Evolutionary conservation across 805 yeast species (phyloP), one percentile per base, ranked within the genome.

Genomic region (Lipomyces yamanashiensis): DNA sequence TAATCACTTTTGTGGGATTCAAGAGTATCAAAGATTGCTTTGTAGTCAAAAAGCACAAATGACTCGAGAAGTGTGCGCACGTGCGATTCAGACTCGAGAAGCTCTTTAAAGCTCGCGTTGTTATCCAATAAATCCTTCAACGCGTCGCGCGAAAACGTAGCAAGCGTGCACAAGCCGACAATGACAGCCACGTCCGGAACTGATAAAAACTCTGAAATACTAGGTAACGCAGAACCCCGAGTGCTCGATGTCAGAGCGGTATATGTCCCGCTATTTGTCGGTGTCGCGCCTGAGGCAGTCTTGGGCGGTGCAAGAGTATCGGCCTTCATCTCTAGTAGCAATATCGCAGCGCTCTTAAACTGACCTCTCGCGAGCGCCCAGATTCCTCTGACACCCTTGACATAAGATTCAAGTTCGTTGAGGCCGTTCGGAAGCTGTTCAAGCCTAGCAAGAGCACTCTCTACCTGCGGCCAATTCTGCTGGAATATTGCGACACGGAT

Each of bases 401-500:
- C 28, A 39, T 49, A 60, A n/a, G 68, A 59, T 12, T 54, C 59
- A 17, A 58, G 48, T 19, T 36, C 53, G n/a, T 54, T 65, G 28
- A 49, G 33, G n/a, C 59, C 37, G 36, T 54, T 33, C 19, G 68
- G 63, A 23, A 61, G 28, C 39, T 50, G 40, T 5, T 64, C 68
- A 5, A 65, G 34, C 15, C 59, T 37, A 4, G 56, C 48, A 7
- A 66, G 40, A 6, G 67, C 48, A 3, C 60, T 34, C 45, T 66
- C 65, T 43, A 60, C 58, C 23, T 60, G 69, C 5, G 62, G 53
- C 68, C 67, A 66, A 28, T 60, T 64, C 33, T 40, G 59, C 44
- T 54, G 69, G 33, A 51, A 43, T 9, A 66, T 53, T 12, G 62
- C 64, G 34, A 66, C 62, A 2, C 65, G 59, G 19, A 64, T 60